Conservation (phyloP, 2,329 filamentous ascomycete genomes). For the Pseudocercospora macadamiae region DNA sequence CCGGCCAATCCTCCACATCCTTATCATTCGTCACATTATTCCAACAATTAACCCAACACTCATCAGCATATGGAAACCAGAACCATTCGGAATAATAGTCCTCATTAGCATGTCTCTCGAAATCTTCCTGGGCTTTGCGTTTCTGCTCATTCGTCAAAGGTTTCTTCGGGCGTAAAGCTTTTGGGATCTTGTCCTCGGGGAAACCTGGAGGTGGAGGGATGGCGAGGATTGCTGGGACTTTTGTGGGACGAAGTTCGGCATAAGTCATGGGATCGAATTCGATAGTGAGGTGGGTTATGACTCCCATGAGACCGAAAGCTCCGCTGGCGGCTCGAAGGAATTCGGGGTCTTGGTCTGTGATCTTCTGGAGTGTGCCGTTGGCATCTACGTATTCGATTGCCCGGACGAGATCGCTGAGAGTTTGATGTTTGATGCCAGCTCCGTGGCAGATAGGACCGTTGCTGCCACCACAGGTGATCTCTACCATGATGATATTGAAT, state of each 20-base stretch:
- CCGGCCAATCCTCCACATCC: slow-evolving; percentile 44
- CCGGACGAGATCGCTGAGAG: slow-evolving; percentile 18
- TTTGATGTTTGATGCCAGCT: slow-evolving; percentile 16
- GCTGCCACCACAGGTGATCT: slow-evolving; percentile 19
- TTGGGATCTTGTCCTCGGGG: slow-evolving; percentile 33
- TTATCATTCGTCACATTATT: slow-evolving; percentile 41
- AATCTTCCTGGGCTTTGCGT: slow-evolving; percentile 41
- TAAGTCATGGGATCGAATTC: slow-evolving; percentile 54
- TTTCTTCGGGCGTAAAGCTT: slow-evolving; percentile 38
- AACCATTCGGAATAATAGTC: slow-evolving; percentile 56
- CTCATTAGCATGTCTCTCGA: slow-evolving; percentile 44
- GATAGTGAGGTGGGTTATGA: slow-evolving; percentile 55
- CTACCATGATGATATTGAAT: slow-evolving; percentile 19
- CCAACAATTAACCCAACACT: slow-evolving; percentile 54
- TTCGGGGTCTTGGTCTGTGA: slow-evolving; percentile 14
- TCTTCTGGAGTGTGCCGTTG: slow-evolving; percentile 14
- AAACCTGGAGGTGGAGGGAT: slow-evolving; percentile 44
- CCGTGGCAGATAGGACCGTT: slow-evolving; percentile 20
- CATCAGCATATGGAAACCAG: slow-evolving; percentile 53
- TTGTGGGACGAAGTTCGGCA: slow-evolving; percentile 50
- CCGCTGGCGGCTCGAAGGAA: slow-evolving; percentile 15
- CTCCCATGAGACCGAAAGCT: slow-evolving; percentile 52
- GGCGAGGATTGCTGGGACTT: slow-evolving; percentile 47
- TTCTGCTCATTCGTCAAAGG: slow-evolving; percentile 36
- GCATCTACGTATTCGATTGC: slow-evolving; percentile 19